Base-by-base conservation (phyloP, 805 yeast genomes). In the Candida cerambycidarum region DNA sequence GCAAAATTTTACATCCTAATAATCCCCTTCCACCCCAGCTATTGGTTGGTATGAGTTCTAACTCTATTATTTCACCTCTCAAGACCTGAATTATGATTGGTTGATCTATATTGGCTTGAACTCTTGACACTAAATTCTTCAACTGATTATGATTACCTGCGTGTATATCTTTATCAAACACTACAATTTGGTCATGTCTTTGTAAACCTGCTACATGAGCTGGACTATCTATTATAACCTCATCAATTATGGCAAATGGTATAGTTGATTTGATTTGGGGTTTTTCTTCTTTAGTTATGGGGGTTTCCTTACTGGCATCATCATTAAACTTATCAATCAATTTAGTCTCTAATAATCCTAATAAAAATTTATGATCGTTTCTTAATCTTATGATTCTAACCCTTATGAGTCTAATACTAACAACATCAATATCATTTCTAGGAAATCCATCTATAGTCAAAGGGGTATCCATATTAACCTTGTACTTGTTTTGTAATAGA, bases 371-470 rank as follows among this genome's bases (percentile, higher is more conserved):
- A 48, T 82, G 69, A 61, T 92, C 97, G 55, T 89, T 90, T 44
- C 83, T 70, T 30, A 85, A 66, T 40, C 85, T 69, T 27, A 85
- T 79, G 24, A 90, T 79, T 54, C 75, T 76, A 8, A 80, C 75
- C 45, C 97, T 66, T 1, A 82, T 57, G 8, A 76, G 59, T 41
- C 96, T 67, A 10, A 89, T 70, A 15, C 67, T 55, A 12, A 89
- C 79, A 4, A 92, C 85, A 54, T 92, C 95, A 19, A 92, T 73
- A 56, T 92, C 97, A 13, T 70, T 61, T 32, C 97, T 67, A 0
- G 99, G 99, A 54, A 78, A 92, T 15, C 97, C 97, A 55, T 92
- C 96, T 0, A 84, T 78, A 2, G 86, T 62, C 44, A 92, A 61
- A 0, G 80, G 70, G 1, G 90, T 82, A 17, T 73, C 60, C 87